Evolutionary conservation across 768 basidiomycete species (phyloP).

Genomic region (Amanita muscaria): DNA sequence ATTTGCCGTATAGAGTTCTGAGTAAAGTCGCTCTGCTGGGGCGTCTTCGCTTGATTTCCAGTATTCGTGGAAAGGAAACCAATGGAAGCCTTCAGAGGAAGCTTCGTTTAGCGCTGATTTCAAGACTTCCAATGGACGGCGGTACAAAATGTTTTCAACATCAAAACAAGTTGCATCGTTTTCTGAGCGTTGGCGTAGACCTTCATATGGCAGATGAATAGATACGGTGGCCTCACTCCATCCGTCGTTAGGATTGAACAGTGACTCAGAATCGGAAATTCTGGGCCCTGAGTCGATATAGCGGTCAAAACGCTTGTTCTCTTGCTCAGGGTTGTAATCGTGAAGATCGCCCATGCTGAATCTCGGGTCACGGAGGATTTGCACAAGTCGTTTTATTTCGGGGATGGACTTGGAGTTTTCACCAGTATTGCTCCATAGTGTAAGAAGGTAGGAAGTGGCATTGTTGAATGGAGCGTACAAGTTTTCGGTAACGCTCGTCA

Average conservation of each 20-base stretch:
- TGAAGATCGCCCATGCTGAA: constrained; percentile 14
- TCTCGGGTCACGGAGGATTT: constrained; percentile 15
- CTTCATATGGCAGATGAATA: constrained; percentile 23
- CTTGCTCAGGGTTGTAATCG: constrained; percentile 13
- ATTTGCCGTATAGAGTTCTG: constrained; percentile 21
- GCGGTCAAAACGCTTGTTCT: constrained; percentile 11
- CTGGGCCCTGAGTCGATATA: constrained; percentile 3
- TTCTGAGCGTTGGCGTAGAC: not conserved
- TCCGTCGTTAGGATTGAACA: constrained; percentile 9
- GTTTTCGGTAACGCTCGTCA: no score
- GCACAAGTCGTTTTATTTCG: constrained; percentile 11
- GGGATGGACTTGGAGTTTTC: not conserved
- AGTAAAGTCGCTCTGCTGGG: constrained; percentile 13
- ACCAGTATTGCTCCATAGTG: constrained; percentile 5
- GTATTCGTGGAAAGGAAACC: constrained; percentile 20
- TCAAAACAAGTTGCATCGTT: constrained; percentile 11
- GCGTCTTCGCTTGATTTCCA: constrained; percentile 9
- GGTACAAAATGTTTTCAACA: constrained; percentile 21
- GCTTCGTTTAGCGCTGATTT: constrained; percentile 14
- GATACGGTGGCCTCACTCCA: constrained; percentile 8
- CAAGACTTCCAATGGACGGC: constrained; percentile 17
- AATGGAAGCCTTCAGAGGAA: constrained; percentile 16
- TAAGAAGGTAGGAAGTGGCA: constrained; percentile 1
- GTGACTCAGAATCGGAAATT: no score
- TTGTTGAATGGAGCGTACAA: constrained; percentile 1